Evolutionary conservation across 2,329 filamentous ascomycete genomes (phyloP), one percentile per base, ranked within the genome.

Genomic region (Exophiala bonariae): DNA sequence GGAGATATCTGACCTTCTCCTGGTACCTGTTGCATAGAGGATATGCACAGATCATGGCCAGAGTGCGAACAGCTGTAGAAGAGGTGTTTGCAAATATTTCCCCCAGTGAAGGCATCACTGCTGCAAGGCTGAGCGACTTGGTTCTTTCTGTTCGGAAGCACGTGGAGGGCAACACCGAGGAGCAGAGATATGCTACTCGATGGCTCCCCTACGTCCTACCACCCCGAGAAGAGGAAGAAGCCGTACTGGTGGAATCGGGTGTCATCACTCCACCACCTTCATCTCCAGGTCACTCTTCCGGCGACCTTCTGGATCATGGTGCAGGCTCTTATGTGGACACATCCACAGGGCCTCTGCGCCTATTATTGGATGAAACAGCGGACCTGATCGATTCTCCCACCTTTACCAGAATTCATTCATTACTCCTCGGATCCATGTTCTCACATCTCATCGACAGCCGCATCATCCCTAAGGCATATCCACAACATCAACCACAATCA

Each of bases 1-100:
- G 91, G 59, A 87, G 88, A 63, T 99, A 97, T 64, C 77, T 99
- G 39, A 95, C 91, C 32, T 95, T 97, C 66, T 96, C 89, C 70
- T 99, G 93, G 93, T 99, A 92, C 91, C 74, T 99, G 37, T 76
- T 99, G 38, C 92, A 99, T 69, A 82, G 83, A 56, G 93, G 93
- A 34, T 97, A 90, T 84, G 82, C 83, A 56, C 82, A 90, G 48
- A 73, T 97, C 47, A 86, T 90, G 78, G 76, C 82, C 47, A 86
- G 85, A 55, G 91, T 99, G 38, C 84, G 90, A 63, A 73, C 76
- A n/a, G 90, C 90, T 3, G 93, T 99, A 18, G 85, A 86, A 59
- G 86, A 95, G 43, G 87, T 92, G 18, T 97, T 96, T 67, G 89
- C 89, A n/a, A 78, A 82, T 52, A 74, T 96, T 40, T 96, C 90